Conservation (phyloP, 1,284 basidiomycete species). For the Trichosporon faecale region DNA sequence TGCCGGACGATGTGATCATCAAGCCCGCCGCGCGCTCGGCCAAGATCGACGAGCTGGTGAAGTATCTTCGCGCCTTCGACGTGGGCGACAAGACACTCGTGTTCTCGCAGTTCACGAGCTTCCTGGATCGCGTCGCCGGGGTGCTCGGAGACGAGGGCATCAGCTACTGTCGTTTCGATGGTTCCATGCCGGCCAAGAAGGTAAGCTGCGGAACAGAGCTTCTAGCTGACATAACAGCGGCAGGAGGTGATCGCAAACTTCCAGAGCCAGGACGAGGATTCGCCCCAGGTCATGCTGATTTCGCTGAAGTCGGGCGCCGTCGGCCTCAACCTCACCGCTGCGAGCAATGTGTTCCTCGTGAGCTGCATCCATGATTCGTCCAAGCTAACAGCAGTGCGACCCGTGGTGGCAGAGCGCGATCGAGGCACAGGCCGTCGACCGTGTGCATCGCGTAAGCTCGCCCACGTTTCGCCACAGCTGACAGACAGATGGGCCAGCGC, state of each 20-base stretch:
- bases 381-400: slow-evolving; percentile 56
- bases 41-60: slow-evolving; percentile 74
- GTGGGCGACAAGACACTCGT: slow-evolving; percentile 71
- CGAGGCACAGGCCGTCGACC: slow-evolving; percentile 81
- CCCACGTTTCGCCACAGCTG: neutral
- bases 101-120: slow-evolving; percentile 80
- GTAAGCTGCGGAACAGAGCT: slow-evolving; percentile 20
- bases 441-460: slow-evolving; percentile 61
- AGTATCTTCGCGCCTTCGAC: slow-evolving; percentile 67
- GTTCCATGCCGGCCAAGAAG: slow-evolving; percentile 70
- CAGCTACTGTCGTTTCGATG: slow-evolving; percentile 73
- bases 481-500: slow-evolving; percentile 66
- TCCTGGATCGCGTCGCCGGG: slow-evolving; percentile 73
- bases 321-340: slow-evolving; percentile 81
- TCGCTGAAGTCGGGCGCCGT: slow-evolving; percentile 74
- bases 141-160: slow-evolving; percentile 67
- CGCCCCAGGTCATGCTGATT: slow-evolving; percentile 77
- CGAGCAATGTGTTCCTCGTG: slow-evolving; percentile 82
- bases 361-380: slow-evolving; percentile 45
- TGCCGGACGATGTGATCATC: slow-evolving; percentile 23
- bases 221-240: slow-evolving; percentile 47
- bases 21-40: slow-evolving; percentile 59
- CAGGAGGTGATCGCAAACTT: slow-evolving; percentile 73
- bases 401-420: slow-evolving; percentile 76
- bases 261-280: slow-evolving; percentile 50